Evolutionary conservation across 306 rosid species (phyloP).

Genomic region (Quercus dentata): DNA sequence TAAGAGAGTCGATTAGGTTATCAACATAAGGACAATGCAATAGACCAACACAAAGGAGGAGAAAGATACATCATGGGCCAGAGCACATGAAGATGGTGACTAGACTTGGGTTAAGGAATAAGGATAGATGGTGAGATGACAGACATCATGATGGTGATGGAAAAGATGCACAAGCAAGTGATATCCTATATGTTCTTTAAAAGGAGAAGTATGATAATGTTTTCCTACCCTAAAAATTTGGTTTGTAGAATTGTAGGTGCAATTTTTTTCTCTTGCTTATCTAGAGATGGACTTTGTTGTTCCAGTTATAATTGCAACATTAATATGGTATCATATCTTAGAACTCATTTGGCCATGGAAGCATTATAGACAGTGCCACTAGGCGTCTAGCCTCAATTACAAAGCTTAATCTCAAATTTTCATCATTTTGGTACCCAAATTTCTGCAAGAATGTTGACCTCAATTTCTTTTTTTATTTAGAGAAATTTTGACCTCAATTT

Average conservation of each 20-base stretch:
- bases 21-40: not conserved
- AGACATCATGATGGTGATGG: not conserved
- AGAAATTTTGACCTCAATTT: slow-evolving; percentile 31
- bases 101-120: not conserved
- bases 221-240: not conserved
- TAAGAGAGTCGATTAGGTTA: not conserved
- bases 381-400: slow-evolving; percentile 5
- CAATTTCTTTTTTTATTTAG: slow-evolving; percentile 9
- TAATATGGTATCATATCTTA: slow-evolving; percentile 31
- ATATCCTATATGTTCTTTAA: not conserved
- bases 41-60: not conserved
- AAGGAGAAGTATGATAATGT: slow-evolving; percentile 8
- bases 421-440: slow-evolving; percentile 11
- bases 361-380: slow-evolving; percentile 18
- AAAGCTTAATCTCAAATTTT: not conserved
- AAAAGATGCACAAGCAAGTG: not conserved
- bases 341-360: slow-evolving; percentile 16
- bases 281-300: slow-evolving; percentile 25
- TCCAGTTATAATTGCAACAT: slow-evolving; percentile 35
- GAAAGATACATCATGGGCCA: not conserved
- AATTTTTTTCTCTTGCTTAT: not conserved
- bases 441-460: slow-evolving; percentile 30
- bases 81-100: not conserved
- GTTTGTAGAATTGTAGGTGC: too few relatives aligned
- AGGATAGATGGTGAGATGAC: not conserved